These are phyloP conservation scores for Pythium guiyangense DNA, from an alignment of 352 stramenopile species.

Conservation along the genomic window DNA sequence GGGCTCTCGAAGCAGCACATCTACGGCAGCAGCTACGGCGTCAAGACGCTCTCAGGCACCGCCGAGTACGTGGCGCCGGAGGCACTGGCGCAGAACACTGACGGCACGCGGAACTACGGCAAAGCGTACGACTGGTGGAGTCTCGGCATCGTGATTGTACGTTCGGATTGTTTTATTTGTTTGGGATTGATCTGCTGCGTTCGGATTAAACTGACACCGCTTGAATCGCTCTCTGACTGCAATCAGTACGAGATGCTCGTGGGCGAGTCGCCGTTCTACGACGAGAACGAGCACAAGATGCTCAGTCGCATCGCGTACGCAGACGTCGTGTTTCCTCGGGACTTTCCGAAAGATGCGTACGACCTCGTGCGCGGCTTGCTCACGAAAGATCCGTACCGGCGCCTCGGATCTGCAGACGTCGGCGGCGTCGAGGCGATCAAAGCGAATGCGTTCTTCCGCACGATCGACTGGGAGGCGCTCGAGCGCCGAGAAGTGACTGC, in stretches of 20 bases:
- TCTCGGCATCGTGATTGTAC: slow-evolving; percentile 80
- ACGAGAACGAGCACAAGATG: slow-evolving; percentile 89
- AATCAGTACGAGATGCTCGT: slow-evolving; percentile 85
- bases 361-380: slow-evolving; percentile 72
- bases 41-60: slow-evolving; percentile 84
- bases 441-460: slow-evolving; percentile 58
- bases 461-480: slow-evolving; percentile 76
- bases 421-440: slow-evolving; percentile 76
- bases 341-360: slow-evolving; percentile 75
- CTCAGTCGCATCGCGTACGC: slow-evolving; percentile 78
- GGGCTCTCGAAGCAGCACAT: slow-evolving; percentile 87
- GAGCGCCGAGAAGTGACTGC: slow-evolving; percentile 66
- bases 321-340: slow-evolving; percentile 64
- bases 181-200: not conserved
- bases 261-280: slow-evolving; percentile 84
- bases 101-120: slow-evolving; percentile 81
- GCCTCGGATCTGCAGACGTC: slow-evolving; percentile 58
- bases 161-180: slow-evolving; percentile 17
- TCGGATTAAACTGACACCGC: too few species aligned
- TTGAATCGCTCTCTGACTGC: not conserved
- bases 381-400: slow-evolving; percentile 63
- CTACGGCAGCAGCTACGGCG: slow-evolving; percentile 78
- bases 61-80: slow-evolving; percentile 86
- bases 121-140: slow-evolving; percentile 91
- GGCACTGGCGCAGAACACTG: slow-evolving; percentile 72